Percentiles rank a stretch among this genome's conserved stretches.
phyloP scores from a whole-genome alignment of 1,284 basidiomycete species.

The Cutaneotrichosporon sp. region DNA sequence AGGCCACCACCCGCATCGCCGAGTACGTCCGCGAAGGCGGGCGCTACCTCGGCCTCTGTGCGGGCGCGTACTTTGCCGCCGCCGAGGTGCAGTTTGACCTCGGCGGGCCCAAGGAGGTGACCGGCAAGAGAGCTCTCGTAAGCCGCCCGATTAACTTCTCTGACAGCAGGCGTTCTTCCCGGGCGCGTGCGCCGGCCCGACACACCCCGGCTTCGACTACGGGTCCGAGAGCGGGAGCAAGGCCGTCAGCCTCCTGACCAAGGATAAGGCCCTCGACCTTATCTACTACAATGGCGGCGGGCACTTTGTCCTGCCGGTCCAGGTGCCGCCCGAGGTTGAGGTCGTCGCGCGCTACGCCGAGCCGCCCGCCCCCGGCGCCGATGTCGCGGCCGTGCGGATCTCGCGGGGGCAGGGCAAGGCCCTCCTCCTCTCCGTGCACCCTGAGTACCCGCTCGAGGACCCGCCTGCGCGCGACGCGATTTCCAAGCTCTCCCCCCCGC shows the following conservation, averaged over 20 bases:
- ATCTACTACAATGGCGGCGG: constrained; percentile 63
- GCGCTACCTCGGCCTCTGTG: constrained; percentile 66
- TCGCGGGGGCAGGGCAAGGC: constrained; percentile 62
- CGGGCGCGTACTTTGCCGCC: constrained; percentile 62
- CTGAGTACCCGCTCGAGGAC: constrained; percentile 63
- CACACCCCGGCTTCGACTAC: constrained; percentile 62
- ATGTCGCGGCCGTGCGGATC: constrained; percentile 60
- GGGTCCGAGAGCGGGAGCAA: constrained; percentile 56
- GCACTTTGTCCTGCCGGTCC: constrained; percentile 55
- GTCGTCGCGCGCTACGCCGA: constrained; percentile 55
- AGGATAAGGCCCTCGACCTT: constrained; percentile 40
- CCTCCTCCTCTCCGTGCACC: constrained; percentile 64
- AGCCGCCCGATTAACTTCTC: constrained; percentile 10
- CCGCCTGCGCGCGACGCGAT: constrained; percentile 56
- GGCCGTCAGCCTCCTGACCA: constrained; percentile 47
- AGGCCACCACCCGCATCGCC: constrained; percentile 58
- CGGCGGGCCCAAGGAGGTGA: constrained; percentile 57
- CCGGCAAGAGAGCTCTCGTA: constrained; percentile 58
- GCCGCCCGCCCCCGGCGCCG: constrained; percentile 26
- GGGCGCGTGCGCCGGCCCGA: constrained; percentile 59
- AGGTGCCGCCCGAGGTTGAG: constrained; percentile 35
- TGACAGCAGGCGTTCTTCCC: constrained; percentile 59
- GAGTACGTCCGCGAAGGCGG: constrained; percentile 72
- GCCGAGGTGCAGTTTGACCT: constrained; percentile 57
- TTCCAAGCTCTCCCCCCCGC: constrained; percentile 33